Base-by-base conservation (phyloP, 225 moss, liverwort and hornwort genomes). In the Pseudisothecium myosuroides region DNA sequence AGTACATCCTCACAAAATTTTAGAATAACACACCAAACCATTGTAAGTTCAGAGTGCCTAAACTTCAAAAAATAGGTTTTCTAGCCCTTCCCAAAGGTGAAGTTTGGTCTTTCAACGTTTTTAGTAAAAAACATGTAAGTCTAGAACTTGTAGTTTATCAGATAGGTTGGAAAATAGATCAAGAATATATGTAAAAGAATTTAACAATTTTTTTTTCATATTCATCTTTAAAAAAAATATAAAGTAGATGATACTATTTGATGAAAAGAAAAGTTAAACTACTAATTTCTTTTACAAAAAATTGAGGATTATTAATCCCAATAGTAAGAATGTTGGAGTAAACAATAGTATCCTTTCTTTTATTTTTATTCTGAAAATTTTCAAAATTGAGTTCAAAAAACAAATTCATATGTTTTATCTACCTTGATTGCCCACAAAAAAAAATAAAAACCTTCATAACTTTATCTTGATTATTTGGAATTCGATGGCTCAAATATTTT, bases 1-100 rank as follows among this genome's bases (percentile, higher is more conserved):
- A 47, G 4, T 7, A 18, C 6, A 47, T 47, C 17, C 3, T 45
- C 0, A 3, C 0, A 45, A 72, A 0, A 72, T 27, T 5, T 43
- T 72, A 43, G 16, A 9, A 43, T 27, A 9, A 12, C 12, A 12
- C 1, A 5, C 9, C 16, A 3, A 16, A 27, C 27, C 17, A 27
- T 73, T 45, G 10, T 29, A 45, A 73, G 10, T 29, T 73, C 41
- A 17, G 29, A 17, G 11, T 45, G 17, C 11, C 10, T 45, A 45
- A 28, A 28, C 4, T 45, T 28, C 8, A 15, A 43, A 43, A 72
- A 45, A 10, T 43, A 45, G 12, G 3, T 15, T 43, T 28, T 73
- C 3, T 45, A 45, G 1, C 6, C 43, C 16, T 73, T 14, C 2
- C 3, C 2, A 3, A 23, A 39, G 69, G 17, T 17, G 2, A 43